Base-by-base conservation (phyloP, 2,329 filamentous ascomycete genomes). In the Coniochaeta ligniaria region DNA sequence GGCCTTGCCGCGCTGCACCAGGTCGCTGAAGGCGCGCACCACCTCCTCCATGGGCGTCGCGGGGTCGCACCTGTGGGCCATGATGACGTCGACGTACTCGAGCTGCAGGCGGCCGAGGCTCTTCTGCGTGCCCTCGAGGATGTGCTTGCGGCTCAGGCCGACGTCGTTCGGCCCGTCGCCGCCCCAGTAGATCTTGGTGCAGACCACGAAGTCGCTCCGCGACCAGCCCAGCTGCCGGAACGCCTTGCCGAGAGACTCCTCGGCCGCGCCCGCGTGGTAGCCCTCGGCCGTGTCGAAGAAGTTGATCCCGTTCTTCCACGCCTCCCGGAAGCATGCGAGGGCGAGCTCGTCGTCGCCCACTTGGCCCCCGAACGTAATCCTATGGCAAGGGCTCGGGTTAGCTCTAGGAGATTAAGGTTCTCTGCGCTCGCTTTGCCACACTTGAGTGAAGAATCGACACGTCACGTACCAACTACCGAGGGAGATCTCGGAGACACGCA, bases 71-170 rank as follows among this genome's bases (percentile, higher is more conserved):
- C 84, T 78, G 71, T 88, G 85, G 4, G 85, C 84, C 59, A 86
- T 83, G 41, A 87, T 80, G 50, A 88, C 75, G 70, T 88, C 85
- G 60, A 88, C 85, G 67, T 90, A 91, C n/a, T 82, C 80, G 59
- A 83, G 78, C 67, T 86, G 78, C 57, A 89, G 77, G 31, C 86
- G 78, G 64, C 78, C 73, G 17, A 86, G 72, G 2, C 78, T 83
- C 69, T 75, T 76, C 74, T 85, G 82, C 58, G 85, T 73, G 33
- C 83, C 84, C 72, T 87, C 80, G 60, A 82, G 72, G 59, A 83
- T 69, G 67, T 82, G 80, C 70, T 83, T 83, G 22, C 78, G 72
- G 47, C 74, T 77, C 31, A 83, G 72, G 33, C 80, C 80, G 35
- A 74, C 69, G 64, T 78, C 80, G 73, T 83, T 83, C 72, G 81